Conservation (phyloP, 768 basidiomycete species). For the Hydnum rufescens region DNA sequence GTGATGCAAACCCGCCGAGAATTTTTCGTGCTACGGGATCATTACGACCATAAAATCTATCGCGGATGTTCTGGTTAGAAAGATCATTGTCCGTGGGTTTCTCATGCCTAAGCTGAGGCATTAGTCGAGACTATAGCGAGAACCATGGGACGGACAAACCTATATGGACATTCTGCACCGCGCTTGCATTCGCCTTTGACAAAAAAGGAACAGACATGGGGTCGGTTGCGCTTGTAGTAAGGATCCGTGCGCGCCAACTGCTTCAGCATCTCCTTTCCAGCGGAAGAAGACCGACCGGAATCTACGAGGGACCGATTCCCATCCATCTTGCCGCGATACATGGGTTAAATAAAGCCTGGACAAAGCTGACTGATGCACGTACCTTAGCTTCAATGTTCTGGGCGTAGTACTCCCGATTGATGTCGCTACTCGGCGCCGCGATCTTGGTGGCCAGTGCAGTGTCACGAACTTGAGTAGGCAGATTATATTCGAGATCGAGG, state of each 20-base stretch:
- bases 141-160: constrained; percentile 19
- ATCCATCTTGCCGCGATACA: constrained; percentile 39
- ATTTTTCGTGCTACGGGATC: constrained; percentile 94
- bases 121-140: neutral
- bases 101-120: constrained; percentile 49
- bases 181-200: constrained; percentile 88
- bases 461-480: constrained; percentile 94
- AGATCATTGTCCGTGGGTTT: constrained; percentile 64
- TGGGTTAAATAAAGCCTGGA: neutral
- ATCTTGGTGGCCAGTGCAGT: constrained; percentile 73
- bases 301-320: constrained; percentile 46
- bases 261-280: constrained; percentile 94
- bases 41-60: constrained; percentile 79
- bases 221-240: constrained; percentile 90
- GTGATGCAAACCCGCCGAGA: constrained; percentile 54
- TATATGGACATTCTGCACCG: constrained; percentile 80
- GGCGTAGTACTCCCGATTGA: constrained; percentile 89
- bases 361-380: constrained; percentile 11
- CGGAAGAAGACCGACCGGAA: constrained; percentile 42
- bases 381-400: constrained; percentile 83
- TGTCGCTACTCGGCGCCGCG: constrained; percentile 87
- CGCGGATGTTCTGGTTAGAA: constrained; percentile 82
- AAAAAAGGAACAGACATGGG: constrained; percentile 89
- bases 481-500: constrained; percentile 84
- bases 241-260: constrained; percentile 87